Conservation (phyloP, 2,329 filamentous ascomycete genomes). For the Cercospora beticola region DNA sequence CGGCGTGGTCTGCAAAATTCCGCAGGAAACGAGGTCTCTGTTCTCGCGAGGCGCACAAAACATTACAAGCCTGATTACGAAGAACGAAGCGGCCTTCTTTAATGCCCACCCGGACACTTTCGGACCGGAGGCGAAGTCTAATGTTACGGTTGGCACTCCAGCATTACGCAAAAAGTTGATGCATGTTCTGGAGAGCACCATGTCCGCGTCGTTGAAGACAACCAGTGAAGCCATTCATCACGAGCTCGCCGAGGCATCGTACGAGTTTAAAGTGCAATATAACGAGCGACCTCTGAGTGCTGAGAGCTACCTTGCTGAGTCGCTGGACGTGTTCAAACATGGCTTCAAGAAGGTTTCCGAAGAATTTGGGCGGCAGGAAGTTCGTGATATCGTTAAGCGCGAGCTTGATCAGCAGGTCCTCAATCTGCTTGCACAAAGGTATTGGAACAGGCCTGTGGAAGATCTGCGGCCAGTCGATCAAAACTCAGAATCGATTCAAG, state of each 20-base stretch:
- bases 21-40: slow-evolving; percentile 62
- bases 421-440: slow-evolving; percentile 86
- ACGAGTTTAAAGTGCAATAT: slow-evolving; percentile 99
- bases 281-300: slow-evolving; percentile 93
- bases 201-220: slow-evolving; percentile 85
- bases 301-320: slow-evolving; percentile 94
- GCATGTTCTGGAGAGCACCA: slow-evolving; percentile 93
- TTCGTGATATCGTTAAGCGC: slow-evolving; percentile 83
- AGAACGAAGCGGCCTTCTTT: slow-evolving; percentile 88
- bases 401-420: slow-evolving; percentile 94
- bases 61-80: slow-evolving; percentile 75
- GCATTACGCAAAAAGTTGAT: slow-evolving; percentile 93
- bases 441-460: slow-evolving; percentile 96
- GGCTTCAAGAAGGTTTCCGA: slow-evolving; percentile 94
- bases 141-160: slow-evolving; percentile 74
- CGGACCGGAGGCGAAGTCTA: slow-evolving; percentile 62
- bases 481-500: slow-evolving; percentile 30
- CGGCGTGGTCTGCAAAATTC: slow-evolving; percentile 85
- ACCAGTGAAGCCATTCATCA: slow-evolving; percentile 92
- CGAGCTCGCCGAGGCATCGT: slow-evolving; percentile 93
- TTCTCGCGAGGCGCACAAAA: slow-evolving; percentile 83
- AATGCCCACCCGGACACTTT: slow-evolving; percentile 78
- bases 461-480: slow-evolving; percentile 61
- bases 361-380: slow-evolving; percentile 82
- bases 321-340: slow-evolving; percentile 94